Evolutionary conservation across 2,329 filamentous ascomycete species (phyloP).

Genomic region (Pyricularia pennisetigena): DNA sequence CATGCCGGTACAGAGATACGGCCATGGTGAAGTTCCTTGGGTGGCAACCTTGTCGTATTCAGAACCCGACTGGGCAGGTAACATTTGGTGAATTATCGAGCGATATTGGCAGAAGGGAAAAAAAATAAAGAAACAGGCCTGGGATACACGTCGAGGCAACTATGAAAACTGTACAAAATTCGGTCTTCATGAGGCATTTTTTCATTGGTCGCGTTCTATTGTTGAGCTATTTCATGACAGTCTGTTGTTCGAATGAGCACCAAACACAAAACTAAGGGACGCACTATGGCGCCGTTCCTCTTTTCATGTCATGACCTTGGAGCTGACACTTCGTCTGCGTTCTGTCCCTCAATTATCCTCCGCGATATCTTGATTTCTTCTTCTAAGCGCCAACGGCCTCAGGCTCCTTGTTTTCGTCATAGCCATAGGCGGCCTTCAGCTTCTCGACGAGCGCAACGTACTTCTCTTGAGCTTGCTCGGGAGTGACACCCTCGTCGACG

Average conservation of each 20-base stretch:
- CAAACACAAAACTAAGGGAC: not conserved
- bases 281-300: not conserved
- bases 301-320: not conserved
- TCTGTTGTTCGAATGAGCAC: not conserved
- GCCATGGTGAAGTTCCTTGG: slow-evolving; percentile 60
- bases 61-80: slow-evolving; percentile 52
- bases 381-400: slow-evolving; percentile 36
- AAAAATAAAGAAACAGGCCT: not conserved
- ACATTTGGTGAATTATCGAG: slow-evolving; percentile 22
- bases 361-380: not conserved
- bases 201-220: not conserved
- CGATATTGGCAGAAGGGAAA: not conserved
- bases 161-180: not conserved
- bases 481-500: slow-evolving; percentile 51
- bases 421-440: slow-evolving; percentile 62
- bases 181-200: not conserved
- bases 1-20: slow-evolving; percentile 61
- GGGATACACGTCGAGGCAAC: not conserved
- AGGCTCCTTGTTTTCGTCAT: slow-evolving; percentile 52
- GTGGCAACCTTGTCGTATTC: slow-evolving; percentile 51
- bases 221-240: not conserved
- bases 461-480: slow-evolving; percentile 60
- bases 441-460: slow-evolving; percentile 67
- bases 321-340: not conserved
- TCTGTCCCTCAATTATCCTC: not conserved